Evolutionary conservation across 106 monocot species (phyloP).

Genomic region (Amphibolis antarctica): DNA sequence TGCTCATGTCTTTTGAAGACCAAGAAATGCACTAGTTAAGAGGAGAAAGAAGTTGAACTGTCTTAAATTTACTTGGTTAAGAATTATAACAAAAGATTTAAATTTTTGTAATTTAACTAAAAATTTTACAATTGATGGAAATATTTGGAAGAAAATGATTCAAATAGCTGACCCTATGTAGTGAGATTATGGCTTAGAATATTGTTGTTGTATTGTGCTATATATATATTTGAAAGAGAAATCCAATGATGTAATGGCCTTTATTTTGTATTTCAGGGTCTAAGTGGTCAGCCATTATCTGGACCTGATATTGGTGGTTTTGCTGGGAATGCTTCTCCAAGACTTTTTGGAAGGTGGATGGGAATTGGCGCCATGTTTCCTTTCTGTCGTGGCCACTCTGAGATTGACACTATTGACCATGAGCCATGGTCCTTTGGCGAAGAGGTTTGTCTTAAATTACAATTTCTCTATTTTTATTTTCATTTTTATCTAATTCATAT

Average conservation of each 20-base stretch:
- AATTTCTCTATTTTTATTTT: no score
- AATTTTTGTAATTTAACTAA: no score
- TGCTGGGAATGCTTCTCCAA: slow-evolving; percentile 29
- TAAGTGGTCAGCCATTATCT: slow-evolving; percentile 92
- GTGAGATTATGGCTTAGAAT: no score
- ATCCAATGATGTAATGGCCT: background rate
- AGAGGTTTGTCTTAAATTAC: slow-evolving; percentile 35
- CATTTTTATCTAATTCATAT: background rate
- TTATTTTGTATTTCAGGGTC: slow-evolving; percentile 32
- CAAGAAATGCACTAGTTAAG: no score
- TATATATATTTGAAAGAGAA: background rate
- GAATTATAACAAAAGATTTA: no score
- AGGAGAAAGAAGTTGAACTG: no score
- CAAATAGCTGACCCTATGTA: no score
- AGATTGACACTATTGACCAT: slow-evolving; percentile 41
- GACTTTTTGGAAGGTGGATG: slow-evolving; percentile 82
- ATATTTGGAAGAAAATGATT: no score
- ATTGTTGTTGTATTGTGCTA: no score
- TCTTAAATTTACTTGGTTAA: no score
- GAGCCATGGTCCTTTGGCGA: slow-evolving; percentile 58
- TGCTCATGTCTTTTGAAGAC: no score
- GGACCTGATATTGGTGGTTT: slow-evolving; percentile 31
- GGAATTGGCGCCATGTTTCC: slow-evolving; percentile 87
- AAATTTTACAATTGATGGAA: no score
- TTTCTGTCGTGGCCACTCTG: slow-evolving; percentile 84